Percentiles rank a stretch among this genome's conserved stretches.
Evolutionary conservation across 345 rosid species (phyloP).

Genomic region (Boechera stricta): DNA sequence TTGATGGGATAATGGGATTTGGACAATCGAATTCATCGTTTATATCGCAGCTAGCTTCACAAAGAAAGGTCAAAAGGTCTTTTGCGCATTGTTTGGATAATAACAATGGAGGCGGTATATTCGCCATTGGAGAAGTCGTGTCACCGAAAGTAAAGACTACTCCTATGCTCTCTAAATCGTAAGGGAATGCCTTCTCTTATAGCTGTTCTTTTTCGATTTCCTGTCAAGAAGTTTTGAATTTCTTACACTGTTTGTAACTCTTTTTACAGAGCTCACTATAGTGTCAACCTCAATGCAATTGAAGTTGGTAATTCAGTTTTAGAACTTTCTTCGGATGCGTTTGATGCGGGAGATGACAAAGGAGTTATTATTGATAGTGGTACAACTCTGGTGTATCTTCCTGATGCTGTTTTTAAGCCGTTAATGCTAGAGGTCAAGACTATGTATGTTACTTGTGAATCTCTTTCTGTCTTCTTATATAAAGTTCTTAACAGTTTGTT

Average conservation of each 20-base stretch:
- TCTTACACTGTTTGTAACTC: constrained; percentile 6
- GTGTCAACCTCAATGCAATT: constrained; percentile 65
- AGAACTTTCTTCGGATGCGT: constrained; percentile 57
- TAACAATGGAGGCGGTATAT: constrained; percentile 80
- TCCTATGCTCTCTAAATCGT: constrained; percentile 80
- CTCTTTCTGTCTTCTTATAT: neutral
- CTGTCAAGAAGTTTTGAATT: neutral
- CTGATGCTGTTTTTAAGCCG: constrained; percentile 56
- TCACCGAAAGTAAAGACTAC: constrained; percentile 79
- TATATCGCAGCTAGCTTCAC: constrained; percentile 82
- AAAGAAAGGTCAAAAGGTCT: constrained; percentile 66
- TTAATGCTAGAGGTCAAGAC: constrained; percentile 59
- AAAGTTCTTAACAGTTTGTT: constrained; percentile 16
- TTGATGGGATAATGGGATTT: constrained; percentile 92
- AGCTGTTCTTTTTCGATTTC: constrained; percentile 3
- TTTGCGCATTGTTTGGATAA: constrained; percentile 94
- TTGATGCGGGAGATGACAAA: constrained; percentile 56
- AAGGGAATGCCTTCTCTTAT: constrained; percentile 44
- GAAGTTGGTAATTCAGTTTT: constrained; percentile 66
- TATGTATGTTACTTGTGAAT: constrained; percentile 7
- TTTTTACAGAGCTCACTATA: constrained; percentile 80
- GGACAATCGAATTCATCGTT: constrained; percentile 89
- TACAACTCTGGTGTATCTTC: constrained; percentile 91
- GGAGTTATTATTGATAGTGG: constrained; percentile 93
- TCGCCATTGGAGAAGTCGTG: constrained; percentile 83